Conservation (phyloP, 140 eudicot genomes). For the Bidens hawaiensis region DNA sequence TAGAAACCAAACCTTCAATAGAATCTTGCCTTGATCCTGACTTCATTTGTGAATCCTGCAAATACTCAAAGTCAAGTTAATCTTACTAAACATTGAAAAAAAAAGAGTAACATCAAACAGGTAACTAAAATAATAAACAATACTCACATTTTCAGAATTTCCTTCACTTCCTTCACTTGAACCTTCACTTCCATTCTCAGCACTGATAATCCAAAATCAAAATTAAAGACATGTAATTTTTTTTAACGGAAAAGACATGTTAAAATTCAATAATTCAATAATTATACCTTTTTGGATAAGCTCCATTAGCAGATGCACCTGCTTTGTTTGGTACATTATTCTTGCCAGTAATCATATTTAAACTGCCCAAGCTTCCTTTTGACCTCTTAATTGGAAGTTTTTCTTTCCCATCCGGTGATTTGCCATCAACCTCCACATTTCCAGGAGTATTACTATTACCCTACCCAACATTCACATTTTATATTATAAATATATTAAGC, state of each 20-base stretch:
- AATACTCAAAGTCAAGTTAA: not conserved
- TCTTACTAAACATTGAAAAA: not conserved
- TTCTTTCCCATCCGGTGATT: conserved; percentile 83
- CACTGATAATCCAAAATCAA: conserved; percentile 46
- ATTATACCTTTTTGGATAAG: conserved; percentile 74
- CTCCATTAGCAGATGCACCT: conserved; percentile 81
- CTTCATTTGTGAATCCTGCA: conserved; percentile 84
- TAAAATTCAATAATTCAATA: conserved; percentile 9
- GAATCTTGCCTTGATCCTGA: conserved; percentile 71
- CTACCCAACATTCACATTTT: conserved; percentile 32
- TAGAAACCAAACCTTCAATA: conserved; percentile 50
- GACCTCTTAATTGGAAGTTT: conserved; percentile 95
- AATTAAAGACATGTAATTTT: not conserved
- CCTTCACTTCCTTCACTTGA: conserved; percentile 97
- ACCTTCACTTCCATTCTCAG: conserved; percentile 91
- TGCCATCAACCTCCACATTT: conserved; percentile 62
- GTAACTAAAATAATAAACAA: not conserved
- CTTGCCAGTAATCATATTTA: conserved; percentile 94
- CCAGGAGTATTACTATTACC: conserved; percentile 69
- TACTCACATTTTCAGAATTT: conserved; percentile 77
- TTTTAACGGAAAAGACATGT: too few relatives aligned
- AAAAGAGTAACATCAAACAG: not conserved
- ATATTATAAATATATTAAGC: not conserved
- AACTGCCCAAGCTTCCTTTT: conserved; percentile 89
- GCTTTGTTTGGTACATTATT: conserved; percentile 62